These are phyloP conservation scores for Penstemon barbatus DNA, from an alignment of 257 asterid genomes.

Conservation along the genomic window DNA sequence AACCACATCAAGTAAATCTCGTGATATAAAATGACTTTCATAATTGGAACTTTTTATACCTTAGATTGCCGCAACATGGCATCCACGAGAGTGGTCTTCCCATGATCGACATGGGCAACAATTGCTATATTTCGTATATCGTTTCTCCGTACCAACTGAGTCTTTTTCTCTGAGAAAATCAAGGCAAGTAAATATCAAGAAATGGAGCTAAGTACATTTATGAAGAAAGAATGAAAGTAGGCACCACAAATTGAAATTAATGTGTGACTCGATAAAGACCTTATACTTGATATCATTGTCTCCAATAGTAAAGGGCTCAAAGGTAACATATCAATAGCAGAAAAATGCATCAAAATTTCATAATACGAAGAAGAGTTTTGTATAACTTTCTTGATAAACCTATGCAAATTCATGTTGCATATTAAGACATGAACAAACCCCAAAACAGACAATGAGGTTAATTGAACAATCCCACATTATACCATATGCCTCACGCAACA, in stretches of 20 bases:
- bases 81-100: slow-evolving; percentile 97
- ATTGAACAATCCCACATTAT: not conserved
- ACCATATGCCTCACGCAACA: not conserved
- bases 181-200: slow-evolving; percentile 28
- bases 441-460: not conserved
- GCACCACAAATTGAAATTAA: not conserved
- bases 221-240: not conserved
- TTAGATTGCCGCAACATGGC: slow-evolving; percentile 92
- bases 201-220: not conserved
- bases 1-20: not conserved
- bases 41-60: slow-evolving; percentile 37
- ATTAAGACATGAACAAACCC: not conserved
- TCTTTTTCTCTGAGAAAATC: slow-evolving; percentile 51
- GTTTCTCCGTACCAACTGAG: slow-evolving; percentile 67
- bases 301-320: not conserved
- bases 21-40: not conserved
- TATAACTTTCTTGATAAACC: not conserved
- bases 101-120: slow-evolving; percentile 99
- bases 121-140: slow-evolving; percentile 91
- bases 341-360: not conserved
- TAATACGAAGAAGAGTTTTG: too few relatives aligned
- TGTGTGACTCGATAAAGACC: not conserved
- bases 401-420: not conserved
- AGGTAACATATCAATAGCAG: not conserved
- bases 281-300: not conserved